Evolutionary conservation across 2,329 filamentous ascomycete genomes (phyloP).

Genomic region (Fusarium palustre): DNA sequence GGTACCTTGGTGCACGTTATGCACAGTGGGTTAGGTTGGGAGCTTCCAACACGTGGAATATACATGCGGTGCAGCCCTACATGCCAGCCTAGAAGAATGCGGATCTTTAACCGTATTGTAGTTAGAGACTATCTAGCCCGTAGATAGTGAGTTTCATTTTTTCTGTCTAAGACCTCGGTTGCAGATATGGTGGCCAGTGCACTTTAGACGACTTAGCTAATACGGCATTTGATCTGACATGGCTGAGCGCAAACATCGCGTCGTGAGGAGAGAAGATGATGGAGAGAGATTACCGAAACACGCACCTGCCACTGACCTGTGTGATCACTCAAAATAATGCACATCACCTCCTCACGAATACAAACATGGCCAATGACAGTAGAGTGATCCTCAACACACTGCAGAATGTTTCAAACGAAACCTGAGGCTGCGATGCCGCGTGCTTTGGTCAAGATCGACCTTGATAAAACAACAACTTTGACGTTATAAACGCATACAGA

Average conservation of each 20-base stretch:
- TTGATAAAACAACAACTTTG: constrained; percentile 22
- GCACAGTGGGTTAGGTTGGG: constrained; percentile 7
- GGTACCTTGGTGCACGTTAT: not conserved
- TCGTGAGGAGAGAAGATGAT: not conserved
- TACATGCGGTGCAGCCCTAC: constrained; percentile 24
- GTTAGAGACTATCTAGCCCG: constrained; percentile 16
- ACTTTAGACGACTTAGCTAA: not conserved
- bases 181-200: constrained; percentile 4
- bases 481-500: constrained; percentile 4
- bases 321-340: not conserved
- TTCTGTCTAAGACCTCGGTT: constrained; percentile 11
- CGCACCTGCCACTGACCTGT: not conserved
- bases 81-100: constrained; percentile 11
- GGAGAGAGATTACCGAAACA: constrained; percentile 2
- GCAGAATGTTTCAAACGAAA: constrained; percentile 24
- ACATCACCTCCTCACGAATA: not conserved
- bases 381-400: not conserved
- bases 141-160: constrained; percentile 27
- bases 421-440: constrained; percentile 21
- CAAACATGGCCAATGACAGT: not conserved
- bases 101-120: constrained; percentile 26
- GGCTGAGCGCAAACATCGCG: not conserved
- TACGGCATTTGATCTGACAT: not conserved
- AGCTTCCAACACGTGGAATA: constrained; percentile 12
- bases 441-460: constrained; percentile 18